Conservation (phyloP, 495 filamentous ascomycete species). For the Penicillium bovifimosum region DNA sequence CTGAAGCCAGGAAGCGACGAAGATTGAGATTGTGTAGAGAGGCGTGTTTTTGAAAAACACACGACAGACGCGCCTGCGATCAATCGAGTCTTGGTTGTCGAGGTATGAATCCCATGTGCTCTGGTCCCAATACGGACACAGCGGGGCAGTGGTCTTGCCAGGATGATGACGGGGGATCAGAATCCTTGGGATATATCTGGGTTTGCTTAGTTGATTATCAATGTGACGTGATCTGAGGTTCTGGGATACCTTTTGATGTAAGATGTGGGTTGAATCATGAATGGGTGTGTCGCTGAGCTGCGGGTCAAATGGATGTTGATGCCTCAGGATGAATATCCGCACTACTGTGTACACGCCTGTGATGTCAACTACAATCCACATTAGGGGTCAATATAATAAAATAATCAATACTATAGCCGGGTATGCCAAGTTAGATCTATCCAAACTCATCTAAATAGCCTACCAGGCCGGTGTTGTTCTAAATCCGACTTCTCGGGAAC, state of each 20-base stretch:
- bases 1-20: background rate
- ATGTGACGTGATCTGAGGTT: background rate
- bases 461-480: no score
- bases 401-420: no score
- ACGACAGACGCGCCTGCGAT: background rate
- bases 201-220: background rate
- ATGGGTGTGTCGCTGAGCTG: background rate
- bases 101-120: conserved; percentile 2
- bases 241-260: background rate
- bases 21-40: background rate
- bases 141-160: conserved; percentile 1
- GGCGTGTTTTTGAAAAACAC: background rate
- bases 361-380: no score
- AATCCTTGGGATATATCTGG: background rate
- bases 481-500: no score
- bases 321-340: background rate
- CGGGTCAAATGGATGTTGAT: background rate
- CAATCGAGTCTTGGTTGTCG: background rate
- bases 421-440: no score
- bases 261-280: background rate
- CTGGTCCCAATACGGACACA: conserved; percentile 7
- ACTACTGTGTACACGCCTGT: no score
- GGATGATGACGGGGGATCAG: conserved; percentile 2
- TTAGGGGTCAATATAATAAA: no score
- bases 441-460: no score